A percentile compares a stretch with the other conserved stretches of the same genome.
Evolutionary conservation across 768 basidiomycete genomes (phyloP).

Genomic region (Trametes cubensis): DNA sequence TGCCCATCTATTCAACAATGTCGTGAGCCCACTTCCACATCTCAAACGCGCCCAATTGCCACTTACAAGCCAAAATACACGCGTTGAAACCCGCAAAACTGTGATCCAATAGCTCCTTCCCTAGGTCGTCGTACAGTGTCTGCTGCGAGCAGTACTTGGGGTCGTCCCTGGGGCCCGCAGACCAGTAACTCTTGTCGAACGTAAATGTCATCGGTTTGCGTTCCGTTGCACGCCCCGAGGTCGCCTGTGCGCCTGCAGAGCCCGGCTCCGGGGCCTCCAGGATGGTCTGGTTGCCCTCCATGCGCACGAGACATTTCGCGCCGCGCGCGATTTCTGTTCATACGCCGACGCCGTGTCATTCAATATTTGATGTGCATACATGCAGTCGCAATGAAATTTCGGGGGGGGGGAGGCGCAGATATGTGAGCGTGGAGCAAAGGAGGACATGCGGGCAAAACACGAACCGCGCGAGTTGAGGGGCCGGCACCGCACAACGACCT

Average conservation of each 20-base stretch:
- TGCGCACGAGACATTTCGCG: constrained; percentile 91
- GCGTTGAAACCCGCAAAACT: constrained; percentile 97
- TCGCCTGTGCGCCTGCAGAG: constrained; percentile 52
- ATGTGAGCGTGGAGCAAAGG: background rate
- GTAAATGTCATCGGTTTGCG: constrained; percentile 89
- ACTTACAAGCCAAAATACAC: constrained; percentile 98
- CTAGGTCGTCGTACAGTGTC: constrained; percentile 92
- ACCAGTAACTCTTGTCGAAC: constrained; percentile 99
- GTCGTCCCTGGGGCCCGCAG: constrained; percentile 87
- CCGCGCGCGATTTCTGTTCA: constrained; percentile 84
- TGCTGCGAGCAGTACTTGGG: constrained; percentile 92
- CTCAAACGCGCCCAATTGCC: background rate
- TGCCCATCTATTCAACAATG: constrained; percentile 59
- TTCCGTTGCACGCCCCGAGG: constrained; percentile 83
- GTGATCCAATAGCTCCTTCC: constrained; percentile 92
- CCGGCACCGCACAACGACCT: constrained; percentile 93
- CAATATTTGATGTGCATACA: background rate
- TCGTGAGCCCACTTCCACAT: constrained; percentile 12
- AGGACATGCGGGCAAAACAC: constrained; percentile 32
- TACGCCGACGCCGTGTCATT: background rate
- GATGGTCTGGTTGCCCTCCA: constrained; percentile 92
- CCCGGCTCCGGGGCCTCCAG: constrained; percentile 86
- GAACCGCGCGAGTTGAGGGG: constrained; percentile 93
- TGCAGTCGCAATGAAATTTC: background rate
- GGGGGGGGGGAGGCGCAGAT: background rate